Base-by-base conservation (phyloP, 352 stramenopile genomes). In the Pythium rishiriense region DNA sequence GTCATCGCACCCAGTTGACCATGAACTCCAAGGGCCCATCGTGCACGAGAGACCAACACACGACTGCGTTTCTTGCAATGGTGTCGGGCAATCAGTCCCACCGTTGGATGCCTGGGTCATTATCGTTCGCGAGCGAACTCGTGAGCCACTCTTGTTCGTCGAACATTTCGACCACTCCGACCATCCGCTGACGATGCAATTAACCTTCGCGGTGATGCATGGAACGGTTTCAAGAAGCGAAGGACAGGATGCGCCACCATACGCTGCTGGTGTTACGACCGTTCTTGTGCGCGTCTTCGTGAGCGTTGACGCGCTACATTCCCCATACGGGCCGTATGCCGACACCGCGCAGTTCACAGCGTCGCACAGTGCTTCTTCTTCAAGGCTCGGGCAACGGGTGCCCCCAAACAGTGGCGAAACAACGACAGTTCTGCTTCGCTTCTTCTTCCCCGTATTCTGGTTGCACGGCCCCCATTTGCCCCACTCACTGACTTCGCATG, bases 231-330 rank as follows among this genome's bases (percentile, higher is more conserved):
- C 69, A 9, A 9, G 33, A 15, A 60, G 55, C 8, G 64, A 17
- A 7, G 43, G 43, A 43, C 80, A 90, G 19, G 72, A 50, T 0
- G 69, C 58, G 17, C 83, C 78, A 26, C 70, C 68, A 46, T 88
- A 87, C 1, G 79, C 58, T 6, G 75, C 21, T 0, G 39, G 21
- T 22, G 78, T 68, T 14, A 74, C 14, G 9, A 90, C 62, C 0
- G 66, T 59, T 14, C 82, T 76, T n/a, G 71, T 82, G 49, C 75
- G 54, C 10, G 67, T 76, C 56, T 83, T 85, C 46, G 76, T 80
- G 2, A 79, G 73, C 33, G 68, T 74, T 5, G 59, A 68, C 1
- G 70, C 46, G 26, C 78, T 48, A 31, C 75, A 90, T 1, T 42
- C 51, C 0, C 69, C 65, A 35, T 80, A 88, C 24, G 80, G 70